Base-by-base conservation (phyloP, 352 stramenopile genomes). In the Phytopythium ostracodes region DNA sequence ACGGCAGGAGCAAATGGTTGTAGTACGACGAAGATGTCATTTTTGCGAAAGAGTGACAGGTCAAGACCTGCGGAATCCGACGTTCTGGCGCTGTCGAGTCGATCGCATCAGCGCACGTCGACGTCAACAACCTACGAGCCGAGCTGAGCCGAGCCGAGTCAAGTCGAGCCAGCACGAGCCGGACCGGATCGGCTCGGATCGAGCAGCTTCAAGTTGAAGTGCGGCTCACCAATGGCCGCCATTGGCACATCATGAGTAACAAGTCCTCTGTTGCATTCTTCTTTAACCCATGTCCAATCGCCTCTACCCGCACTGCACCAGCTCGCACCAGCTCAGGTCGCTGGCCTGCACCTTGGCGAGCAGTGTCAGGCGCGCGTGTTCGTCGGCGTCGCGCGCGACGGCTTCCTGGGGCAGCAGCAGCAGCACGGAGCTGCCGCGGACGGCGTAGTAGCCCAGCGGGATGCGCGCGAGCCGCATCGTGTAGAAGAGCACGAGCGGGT, bases 401-500 rank as follows among this genome's bases (percentile, higher is more conserved):
- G 49, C 49, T 11, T 24, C 49, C 6, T 11, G 25, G 8, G 24
- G 49, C 6, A 33, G 24, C 49, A 33, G 49, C 25, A 36, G 49
- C 49, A 35, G 46, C 46, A 18, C 46, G 2, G 40, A 47, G 40
- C 40, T 22, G 40, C 18, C 17, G 46, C 7, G 0, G 2, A 53
- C 46, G 22, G 24, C 22, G 25, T 55, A 55, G 49, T 55, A 55
- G 14, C 25, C 49, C 8, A 55, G 49, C 49, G 15, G 4, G 25
- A 38, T 38, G 25, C 25, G 12, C 12, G 14, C 12, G 49, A 55
- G 15, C 25, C 25, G 49, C 49, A 4, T n/a, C 20, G 29, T 9
- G 51, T 44, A 40, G 27, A 56, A 11, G 0, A 42, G 76, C 18
- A 74, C 68, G 12, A 82, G 51, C 6, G 74, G 74, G 47, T 79